Conservation (phyloP, 2,329 filamentous ascomycete genomes). For the Aureobasidium namibiae region DNA sequence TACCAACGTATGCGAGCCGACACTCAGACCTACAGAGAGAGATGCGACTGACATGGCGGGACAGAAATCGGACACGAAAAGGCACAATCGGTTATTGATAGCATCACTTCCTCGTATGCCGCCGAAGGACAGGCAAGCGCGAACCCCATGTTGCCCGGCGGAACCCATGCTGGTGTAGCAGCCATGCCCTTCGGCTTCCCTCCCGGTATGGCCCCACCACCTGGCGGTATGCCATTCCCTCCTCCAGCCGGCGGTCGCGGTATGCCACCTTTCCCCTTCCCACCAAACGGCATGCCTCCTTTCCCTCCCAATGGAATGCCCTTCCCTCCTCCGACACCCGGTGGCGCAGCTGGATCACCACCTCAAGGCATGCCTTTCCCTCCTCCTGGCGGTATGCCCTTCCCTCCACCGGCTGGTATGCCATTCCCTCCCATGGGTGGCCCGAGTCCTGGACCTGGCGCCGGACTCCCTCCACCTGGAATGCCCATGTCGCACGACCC, state of each 20-base stretch:
- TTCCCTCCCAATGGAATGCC: slow-evolving; percentile 18
- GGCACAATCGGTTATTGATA: slow-evolving; percentile 96
- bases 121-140: slow-evolving; percentile 81
- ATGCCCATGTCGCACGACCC: slow-evolving; percentile 10
- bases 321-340: slow-evolving; percentile 13
- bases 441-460: slow-evolving; percentile 17
- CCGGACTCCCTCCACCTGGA: slow-evolving; percentile 9
- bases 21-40: neutral
- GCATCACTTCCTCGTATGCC: slow-evolving; percentile 90
- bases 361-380: slow-evolving; percentile 22
- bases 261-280: slow-evolving; percentile 29
- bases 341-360: slow-evolving; percentile 22
- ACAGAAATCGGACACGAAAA: slow-evolving; percentile 96
- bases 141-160: slow-evolving; percentile 64
- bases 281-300: slow-evolving; percentile 31
- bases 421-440: slow-evolving; percentile 23
- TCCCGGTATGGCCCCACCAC: slow-evolving; percentile 28
- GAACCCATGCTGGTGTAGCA: slow-evolving; percentile 41
- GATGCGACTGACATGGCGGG: slow-evolving; percentile 5
- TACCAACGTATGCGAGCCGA: slow-evolving; percentile 65
- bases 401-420: slow-evolving; percentile 21
- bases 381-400: slow-evolving; percentile 18
- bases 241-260: slow-evolving; percentile 21
- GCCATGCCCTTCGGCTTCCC: slow-evolving; percentile 44
- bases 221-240: slow-evolving; percentile 28